Base-by-base conservation (phyloP, 75 land plant species). In the Pseudotsuga menziesii region DNA sequence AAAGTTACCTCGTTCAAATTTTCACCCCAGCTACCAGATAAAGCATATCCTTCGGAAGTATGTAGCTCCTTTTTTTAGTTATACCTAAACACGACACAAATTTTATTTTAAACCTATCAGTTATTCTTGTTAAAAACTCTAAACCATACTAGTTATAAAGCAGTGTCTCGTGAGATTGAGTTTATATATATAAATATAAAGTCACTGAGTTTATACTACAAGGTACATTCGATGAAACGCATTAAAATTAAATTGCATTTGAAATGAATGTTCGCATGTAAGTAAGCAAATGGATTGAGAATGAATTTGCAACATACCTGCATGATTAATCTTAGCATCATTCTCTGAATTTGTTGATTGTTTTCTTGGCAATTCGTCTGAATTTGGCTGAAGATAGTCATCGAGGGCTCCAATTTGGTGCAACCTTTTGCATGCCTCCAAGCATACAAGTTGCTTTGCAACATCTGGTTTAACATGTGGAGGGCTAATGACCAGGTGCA, bases 61-160 rank as follows among this genome's bases (percentile, higher is more conserved):
- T 94, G 95, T 22, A 97, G 76, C 75, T 97, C 99, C 84, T 97
- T 77, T 90, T 90, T 71, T 87, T 92, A 29, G 90, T 97, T 52
- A 98, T 89, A 36, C 99, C 97, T 96, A 41, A 48, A 48, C 12
- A 48, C 9, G 54, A 48, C 12, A 48, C 54, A 48, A 11, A 48
- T n/a, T 48, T 9, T 48, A 11, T 11, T 48, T 9, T 9, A 48
- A 48, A 11, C 2, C 9, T 48, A 48, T 2, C 11, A 9, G 54
- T 9, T 48, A 48, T 48, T 48, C 11, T 48, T 9, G 12, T 48
- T 29, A 29, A 29, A 29, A 29, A 29, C 32, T 29, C 32, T 29
- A 29, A 29, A 29, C 1, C 1, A 29, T 29, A 29, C 32, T 29
- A 29, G 32, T 1, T 1, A 1, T 29, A 29, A 29, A 29, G 32